Conservation (phyloP, 352 stramenopile species). For the Phytophthora cryptogea region DNA sequence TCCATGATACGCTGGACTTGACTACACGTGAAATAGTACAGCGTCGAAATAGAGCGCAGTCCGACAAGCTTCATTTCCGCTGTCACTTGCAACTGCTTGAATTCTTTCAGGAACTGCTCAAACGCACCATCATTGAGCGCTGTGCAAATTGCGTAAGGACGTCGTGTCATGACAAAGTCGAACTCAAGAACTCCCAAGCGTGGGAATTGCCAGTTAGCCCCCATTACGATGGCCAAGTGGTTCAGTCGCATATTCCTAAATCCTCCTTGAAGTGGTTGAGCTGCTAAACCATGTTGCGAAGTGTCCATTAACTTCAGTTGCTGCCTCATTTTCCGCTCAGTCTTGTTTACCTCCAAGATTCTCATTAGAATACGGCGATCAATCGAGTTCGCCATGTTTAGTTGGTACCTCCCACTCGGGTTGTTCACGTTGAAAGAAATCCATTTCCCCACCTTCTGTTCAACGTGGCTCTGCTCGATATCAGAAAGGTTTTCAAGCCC, state of each 20-base stretch:
- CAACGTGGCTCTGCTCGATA: constrained; percentile 70
- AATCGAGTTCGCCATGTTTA: constrained; percentile 75
- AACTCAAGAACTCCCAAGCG: constrained; percentile 70
- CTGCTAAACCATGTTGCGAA: constrained; percentile 50
- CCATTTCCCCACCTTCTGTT: constrained; percentile 78
- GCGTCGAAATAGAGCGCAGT: constrained; percentile 66
- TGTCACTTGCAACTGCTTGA: constrained; percentile 67
- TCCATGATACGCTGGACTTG: constrained; percentile 79
- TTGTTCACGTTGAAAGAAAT: constrained; percentile 79
- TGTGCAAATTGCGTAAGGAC: constrained; percentile 60
- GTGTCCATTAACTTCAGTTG: constrained; percentile 66
- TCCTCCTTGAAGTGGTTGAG: constrained; percentile 45
- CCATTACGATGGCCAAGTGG: constrained; percentile 57
- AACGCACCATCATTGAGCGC: constrained; percentile 68
- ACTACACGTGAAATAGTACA: constrained; percentile 75
- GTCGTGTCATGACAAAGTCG: constrained; percentile 68
- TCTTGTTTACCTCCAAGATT: constrained; percentile 68
- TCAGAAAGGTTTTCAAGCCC: constrained; percentile 64
- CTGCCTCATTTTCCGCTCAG: constrained; percentile 54
- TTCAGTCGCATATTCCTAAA: constrained; percentile 74
- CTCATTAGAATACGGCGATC: constrained; percentile 77
- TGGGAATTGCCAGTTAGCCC: constrained; percentile 61
- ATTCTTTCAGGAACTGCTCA: constrained; percentile 79
- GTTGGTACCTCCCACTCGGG: constrained; percentile 62
- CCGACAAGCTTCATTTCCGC: constrained; percentile 73